phyloP scores from a whole-genome alignment of 164 flowering plant species.

The Taxillus chinensis region DNA sequence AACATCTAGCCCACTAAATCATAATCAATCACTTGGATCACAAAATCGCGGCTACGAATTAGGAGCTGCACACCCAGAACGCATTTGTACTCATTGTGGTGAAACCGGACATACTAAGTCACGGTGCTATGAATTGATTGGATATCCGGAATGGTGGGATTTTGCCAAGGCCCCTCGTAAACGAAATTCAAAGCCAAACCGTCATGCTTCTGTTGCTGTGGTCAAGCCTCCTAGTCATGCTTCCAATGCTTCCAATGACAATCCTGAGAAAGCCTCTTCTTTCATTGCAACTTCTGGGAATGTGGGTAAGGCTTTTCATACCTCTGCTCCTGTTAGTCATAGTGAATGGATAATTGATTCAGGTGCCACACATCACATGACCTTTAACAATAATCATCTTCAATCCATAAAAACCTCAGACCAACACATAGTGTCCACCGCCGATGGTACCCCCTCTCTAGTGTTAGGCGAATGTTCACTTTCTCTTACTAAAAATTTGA shows the following conservation, averaged over 20 bases:
- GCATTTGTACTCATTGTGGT: constrained; percentile 1
- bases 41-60: neutral
- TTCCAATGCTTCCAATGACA: too few relatives aligned
- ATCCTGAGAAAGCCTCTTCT: neutral
- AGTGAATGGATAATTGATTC: constrained; percentile 1
- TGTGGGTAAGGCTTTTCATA: neutral
- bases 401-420: neutral
- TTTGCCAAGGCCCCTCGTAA: neutral
- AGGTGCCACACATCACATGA: constrained; percentile 2
- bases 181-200: neutral
- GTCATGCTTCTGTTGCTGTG: neutral
- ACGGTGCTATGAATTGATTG: constrained; percentile 4
- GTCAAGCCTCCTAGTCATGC: neutral
- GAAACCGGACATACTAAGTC: neutral
- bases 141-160: too few relatives aligned
- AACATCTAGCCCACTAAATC: neutral
- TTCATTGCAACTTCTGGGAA: neutral
- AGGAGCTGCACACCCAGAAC: neutral
- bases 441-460: neutral
- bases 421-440: neutral
- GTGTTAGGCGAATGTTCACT: neutral
- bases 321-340: neutral
- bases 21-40: neutral
- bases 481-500: neutral
- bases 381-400: neutral